These are phyloP conservation scores for Lumnitzera racemosa DNA, from an alignment of 345 rosid species.

Conservation along the genomic window DNA sequence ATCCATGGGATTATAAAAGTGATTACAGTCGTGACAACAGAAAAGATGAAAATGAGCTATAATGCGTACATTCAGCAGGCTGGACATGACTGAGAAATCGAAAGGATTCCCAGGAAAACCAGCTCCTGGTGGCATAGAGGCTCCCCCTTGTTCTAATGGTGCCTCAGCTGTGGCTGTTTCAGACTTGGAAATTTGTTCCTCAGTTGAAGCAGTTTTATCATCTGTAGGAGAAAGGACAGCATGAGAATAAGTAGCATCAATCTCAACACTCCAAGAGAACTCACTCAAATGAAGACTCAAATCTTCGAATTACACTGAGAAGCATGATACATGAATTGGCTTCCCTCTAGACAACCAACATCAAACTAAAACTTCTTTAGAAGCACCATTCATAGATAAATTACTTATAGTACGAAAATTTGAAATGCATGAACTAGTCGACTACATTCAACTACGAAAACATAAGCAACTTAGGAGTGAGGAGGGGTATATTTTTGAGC, in stretches of 20 bases:
- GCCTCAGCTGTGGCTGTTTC: constrained; percentile 15
- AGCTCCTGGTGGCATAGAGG: constrained; percentile 21
- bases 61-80: constrained; percentile 32
- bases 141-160: constrained; percentile 16
- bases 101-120: constrained; percentile 30
- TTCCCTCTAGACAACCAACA: too few relatives aligned
- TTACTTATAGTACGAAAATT: too few relatives aligned
- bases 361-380: too few relatives aligned
- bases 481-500: too few relatives aligned
- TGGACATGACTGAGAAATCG: constrained; percentile 46
- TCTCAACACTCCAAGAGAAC: not conserved
- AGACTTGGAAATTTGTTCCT: constrained; percentile 4
- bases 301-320: not conserved
- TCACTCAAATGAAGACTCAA: not conserved
- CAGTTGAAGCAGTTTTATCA: constrained; percentile 9
- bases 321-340: too few relatives aligned
- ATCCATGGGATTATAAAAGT: too few relatives aligned
- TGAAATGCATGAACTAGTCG: too few relatives aligned
- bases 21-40: not conserved
- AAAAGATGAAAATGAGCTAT: not conserved
- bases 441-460: too few relatives aligned
- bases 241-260: not conserved
- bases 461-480: too few relatives aligned
- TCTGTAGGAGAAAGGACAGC: constrained; percentile 7
- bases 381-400: too few relatives aligned